phyloP scores from a whole-genome alignment of 1,284 basidiomycete genomes.

The Pyrrhoderma lamaoense region DNA sequence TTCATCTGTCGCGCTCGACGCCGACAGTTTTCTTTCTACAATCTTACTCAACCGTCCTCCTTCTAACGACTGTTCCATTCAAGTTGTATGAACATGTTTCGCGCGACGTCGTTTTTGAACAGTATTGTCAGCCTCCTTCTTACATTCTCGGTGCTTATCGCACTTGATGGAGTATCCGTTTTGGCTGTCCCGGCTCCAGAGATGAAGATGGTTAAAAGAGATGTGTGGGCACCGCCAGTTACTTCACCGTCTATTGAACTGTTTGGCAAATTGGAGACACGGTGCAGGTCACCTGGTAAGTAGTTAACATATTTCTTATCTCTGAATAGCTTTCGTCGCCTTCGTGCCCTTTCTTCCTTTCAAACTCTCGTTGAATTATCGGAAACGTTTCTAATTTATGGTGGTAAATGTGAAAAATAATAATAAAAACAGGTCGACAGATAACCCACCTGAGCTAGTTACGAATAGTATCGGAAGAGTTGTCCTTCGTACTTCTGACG shows the following conservation, averaged over 20 bases:
- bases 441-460: slow-evolving; percentile 35
- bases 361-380: too few relatives aligned
- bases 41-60: background rate
- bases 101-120: slow-evolving; percentile 1
- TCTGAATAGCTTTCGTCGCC: background rate
- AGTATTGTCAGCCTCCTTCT: slow-evolving; percentile 8
- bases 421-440: slow-evolving; percentile 30
- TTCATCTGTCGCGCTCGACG: slow-evolving; percentile 3
- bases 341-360: background rate
- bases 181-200: slow-evolving; percentile 4
- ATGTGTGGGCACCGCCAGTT: slow-evolving; percentile 43
- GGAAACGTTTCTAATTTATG: too few relatives aligned
- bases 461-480: slow-evolving; percentile 40
- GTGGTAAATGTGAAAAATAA: too few relatives aligned
- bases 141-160: slow-evolving; percentile 13
- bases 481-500: slow-evolving; percentile 18
- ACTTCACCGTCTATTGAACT: slow-evolving; percentile 31
- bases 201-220: slow-evolving; percentile 25
- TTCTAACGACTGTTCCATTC: background rate
- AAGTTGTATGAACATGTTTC: slow-evolving; percentile 5
- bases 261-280: slow-evolving; percentile 36
- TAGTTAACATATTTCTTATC: background rate
- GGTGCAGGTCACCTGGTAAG: slow-evolving; percentile 41
- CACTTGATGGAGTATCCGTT: slow-evolving; percentile 3
- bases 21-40: background rate